Evolutionary conservation across 768 basidiomycete genomes (phyloP), one percentile per base, ranked within the genome.

Genomic region (Kwoniella shandongensis): DNA sequence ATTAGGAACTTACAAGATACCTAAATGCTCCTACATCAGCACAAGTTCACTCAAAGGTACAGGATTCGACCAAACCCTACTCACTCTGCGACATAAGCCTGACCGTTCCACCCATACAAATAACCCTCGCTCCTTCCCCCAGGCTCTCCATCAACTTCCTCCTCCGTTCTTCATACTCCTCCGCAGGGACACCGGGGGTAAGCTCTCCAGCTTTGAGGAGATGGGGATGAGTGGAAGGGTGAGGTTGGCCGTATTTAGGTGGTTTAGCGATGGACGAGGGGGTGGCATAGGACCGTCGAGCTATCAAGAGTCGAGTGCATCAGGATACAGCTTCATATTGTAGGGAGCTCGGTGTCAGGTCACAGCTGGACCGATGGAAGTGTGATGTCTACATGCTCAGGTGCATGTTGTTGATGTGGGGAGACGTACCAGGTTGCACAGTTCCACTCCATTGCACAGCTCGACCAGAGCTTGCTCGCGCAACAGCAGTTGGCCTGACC

Each of bases 201-300:
- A 91, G 78, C 57, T 96, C 89, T 55, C 83, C 79, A 1, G 80
- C 76, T 51, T 78, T 70, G 38, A 91, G 83, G 22, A 96, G 83
- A 76, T 94, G 89, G 0, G 91, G 87, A 73, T 96, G 92, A 0
- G 89, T 89, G 20, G 79, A 78, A 18, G 81, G 82, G 11, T 86
- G 79, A 0, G 92, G 90, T 72, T 94, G 92, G 0, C 91, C 91
- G 66, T 84, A 88, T 29, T 78, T 76, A 6, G 89, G 85, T 2
- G 90, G 90, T 76, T 91, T 92, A 17, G 40, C 3, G 66, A 59
- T 1, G 51, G 61, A 49, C 46, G 57, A 49, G 49, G 47, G 20
- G 46, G 50, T 18, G 20, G 29, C 15, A 26, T 41, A 51, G 13
- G n/a, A 18, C 15, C 48, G 4, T 51, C 36, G 8, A 13, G 7